These are phyloP conservation scores for Tulasnella sp. DNA, from an alignment of 768 basidiomycete genomes.

Conservation along the genomic window DNA sequence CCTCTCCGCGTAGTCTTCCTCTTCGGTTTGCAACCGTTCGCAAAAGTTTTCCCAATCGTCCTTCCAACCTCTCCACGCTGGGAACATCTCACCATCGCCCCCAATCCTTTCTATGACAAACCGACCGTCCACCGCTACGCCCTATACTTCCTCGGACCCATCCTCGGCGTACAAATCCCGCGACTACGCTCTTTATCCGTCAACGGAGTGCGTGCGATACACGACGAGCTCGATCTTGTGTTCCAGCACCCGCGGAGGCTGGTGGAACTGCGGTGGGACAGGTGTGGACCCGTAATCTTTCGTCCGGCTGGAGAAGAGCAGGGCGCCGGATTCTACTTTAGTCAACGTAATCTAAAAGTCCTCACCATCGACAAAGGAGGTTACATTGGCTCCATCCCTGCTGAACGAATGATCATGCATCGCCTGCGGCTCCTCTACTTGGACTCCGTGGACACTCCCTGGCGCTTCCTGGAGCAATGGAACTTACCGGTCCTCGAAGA, in stretches of 20 bases:
- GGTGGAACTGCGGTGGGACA: neutral
- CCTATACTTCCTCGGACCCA: neutral
- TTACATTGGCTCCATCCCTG: neutral
- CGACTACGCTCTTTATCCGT: neutral
- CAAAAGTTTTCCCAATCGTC: neutral
- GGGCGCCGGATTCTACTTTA: neutral
- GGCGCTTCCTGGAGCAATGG: neutral
- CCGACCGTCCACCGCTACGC: neutral
- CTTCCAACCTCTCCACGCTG: neutral
- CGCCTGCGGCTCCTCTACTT: neutral
- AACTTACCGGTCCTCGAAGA: neutral
- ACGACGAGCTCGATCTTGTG: neutral
- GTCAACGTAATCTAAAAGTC: neutral
- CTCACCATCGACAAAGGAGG: neutral
- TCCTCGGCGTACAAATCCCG: neutral
- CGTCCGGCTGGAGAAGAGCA: neutral
- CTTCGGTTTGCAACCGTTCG: neutral
- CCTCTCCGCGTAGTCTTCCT: neutral
- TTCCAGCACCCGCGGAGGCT: neutral
- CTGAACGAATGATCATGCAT: neutral
- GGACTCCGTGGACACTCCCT: neutral
- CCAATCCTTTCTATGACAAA: neutral
- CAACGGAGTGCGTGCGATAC: neutral
- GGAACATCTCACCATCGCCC: neutral
- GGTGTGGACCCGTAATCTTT: neutral